Conservation (phyloP, 805 yeast species). For the Ogataea allantospora region DNA sequence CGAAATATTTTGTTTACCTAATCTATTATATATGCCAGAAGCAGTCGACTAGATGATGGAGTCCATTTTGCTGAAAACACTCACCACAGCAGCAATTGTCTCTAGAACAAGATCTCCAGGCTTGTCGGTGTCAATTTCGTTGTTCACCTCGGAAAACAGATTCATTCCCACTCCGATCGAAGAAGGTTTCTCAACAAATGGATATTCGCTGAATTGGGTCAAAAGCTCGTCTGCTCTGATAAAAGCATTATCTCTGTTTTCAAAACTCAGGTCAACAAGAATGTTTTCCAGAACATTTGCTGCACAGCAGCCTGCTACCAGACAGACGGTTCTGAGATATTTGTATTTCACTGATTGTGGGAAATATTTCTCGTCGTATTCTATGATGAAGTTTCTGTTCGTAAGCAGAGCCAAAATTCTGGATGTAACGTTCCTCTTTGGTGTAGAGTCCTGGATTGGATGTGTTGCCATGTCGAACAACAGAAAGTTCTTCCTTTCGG, state of each 20-base stretch:
- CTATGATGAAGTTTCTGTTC: constrained; percentile 62
- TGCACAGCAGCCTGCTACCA: constrained; percentile 88
- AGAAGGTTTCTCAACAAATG: constrained; percentile 59
- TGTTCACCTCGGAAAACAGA: constrained; percentile 47
- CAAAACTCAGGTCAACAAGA: constrained; percentile 70
- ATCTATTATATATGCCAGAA: constrained; percentile 6
- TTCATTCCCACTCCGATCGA: constrained; percentile 72
- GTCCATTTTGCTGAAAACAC: constrained; percentile 91
- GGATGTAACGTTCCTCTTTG: constrained; percentile 77
- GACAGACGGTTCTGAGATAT: constrained; percentile 72
- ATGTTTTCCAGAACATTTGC: constrained; percentile 96
- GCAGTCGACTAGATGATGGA: constrained; percentile 57
- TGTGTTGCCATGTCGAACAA: constrained; percentile 98
- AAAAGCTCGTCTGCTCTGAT: constrained; percentile 91
- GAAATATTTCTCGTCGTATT: constrained; percentile 58
- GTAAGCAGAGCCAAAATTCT: constrained; percentile 71
- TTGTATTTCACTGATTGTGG: constrained; percentile 67
- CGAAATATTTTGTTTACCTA: constrained; percentile 9
- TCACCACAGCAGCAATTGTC: constrained; percentile 87
- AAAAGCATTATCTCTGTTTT: constrained; percentile 88
- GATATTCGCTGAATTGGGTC: constrained; percentile 78
- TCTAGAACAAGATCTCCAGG: constrained; percentile 70
- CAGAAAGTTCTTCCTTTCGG: constrained; percentile 92
- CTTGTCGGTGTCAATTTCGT: constrained; percentile 50
- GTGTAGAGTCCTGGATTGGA: constrained; percentile 82